A percentile compares a stretch with the other conserved stretches of the same genome.
Evolutionary conservation across 805 yeast genomes (phyloP).

Genomic region (Millerozyma acaciae): DNA sequence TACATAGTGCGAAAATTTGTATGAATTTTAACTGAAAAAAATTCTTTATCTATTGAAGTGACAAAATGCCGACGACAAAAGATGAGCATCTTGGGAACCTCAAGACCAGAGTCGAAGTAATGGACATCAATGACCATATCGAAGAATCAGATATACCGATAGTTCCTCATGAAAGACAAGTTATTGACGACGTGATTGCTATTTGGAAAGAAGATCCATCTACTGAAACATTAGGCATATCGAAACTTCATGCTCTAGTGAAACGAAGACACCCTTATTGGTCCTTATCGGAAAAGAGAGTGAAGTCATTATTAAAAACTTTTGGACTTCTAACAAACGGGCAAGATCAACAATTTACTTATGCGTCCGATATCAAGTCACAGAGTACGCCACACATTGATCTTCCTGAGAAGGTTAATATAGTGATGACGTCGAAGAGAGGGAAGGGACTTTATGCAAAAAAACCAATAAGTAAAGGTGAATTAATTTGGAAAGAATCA

Average conservation of each 20-base stretch:
- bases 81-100: too few species aligned
- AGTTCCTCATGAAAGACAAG: conserved; percentile 56
- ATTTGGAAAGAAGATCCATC: conserved; percentile 68
- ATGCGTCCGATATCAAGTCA: conserved; percentile 52
- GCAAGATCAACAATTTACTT: conserved; percentile 38
- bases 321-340: conserved; percentile 45
- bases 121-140: conserved; percentile 32
- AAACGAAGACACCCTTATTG: conserved; percentile 54
- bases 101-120: conserved; percentile 33
- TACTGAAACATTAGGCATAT: conserved; percentile 54
- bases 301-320: conserved; percentile 50
- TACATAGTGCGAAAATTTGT: too few species aligned
- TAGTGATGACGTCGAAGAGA: conserved; percentile 46
- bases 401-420: conserved; percentile 41
- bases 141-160: conserved; percentile 18
- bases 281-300: conserved; percentile 57
- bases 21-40: too few species aligned
- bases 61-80: too few species aligned
- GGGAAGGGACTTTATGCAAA: conserved; percentile 64
- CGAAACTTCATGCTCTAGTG: conserved; percentile 49
- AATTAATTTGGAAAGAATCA: conserved; percentile 56
- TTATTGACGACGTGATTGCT: conserved; percentile 56
- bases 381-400: conserved; percentile 42
- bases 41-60: too few species aligned
- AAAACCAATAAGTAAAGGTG: conserved; percentile 44